phyloP scores from a whole-genome alignment of 2,329 filamentous ascomycete species.

The Chaetomiaceae sp. region DNA sequence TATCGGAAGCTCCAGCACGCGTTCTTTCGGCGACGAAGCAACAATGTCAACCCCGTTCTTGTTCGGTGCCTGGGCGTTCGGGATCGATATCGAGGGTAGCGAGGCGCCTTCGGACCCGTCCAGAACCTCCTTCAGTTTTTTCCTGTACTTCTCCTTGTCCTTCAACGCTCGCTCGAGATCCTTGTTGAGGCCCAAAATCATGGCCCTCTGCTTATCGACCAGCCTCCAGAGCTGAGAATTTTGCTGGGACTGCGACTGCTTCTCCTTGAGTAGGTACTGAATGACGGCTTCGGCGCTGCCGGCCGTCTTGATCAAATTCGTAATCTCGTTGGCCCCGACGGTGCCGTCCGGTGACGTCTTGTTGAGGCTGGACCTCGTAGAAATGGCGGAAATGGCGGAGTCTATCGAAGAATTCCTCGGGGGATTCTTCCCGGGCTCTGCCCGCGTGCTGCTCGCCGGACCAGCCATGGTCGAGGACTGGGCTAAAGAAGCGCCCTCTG shows the following conservation, averaged over 20 bases:
- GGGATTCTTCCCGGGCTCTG: constrained; percentile 36
- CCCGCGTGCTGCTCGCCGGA: constrained; percentile 38
- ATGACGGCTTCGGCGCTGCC: constrained; percentile 88
- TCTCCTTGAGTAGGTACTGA: constrained; percentile 83
- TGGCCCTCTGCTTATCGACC: constrained; percentile 90
- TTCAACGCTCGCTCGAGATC: constrained; percentile 87
- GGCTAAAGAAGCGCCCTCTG: constrained; percentile 36
- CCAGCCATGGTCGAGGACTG: constrained; percentile 44
- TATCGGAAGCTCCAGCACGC: constrained; percentile 35
- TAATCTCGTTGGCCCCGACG: constrained; percentile 68
- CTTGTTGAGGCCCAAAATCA: constrained; percentile 91
- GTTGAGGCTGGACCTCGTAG: constrained; percentile 53
- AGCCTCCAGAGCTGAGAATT: constrained; percentile 92
- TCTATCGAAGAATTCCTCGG: constrained; percentile 86
- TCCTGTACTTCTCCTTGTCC: constrained; percentile 90
- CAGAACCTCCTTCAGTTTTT: constrained; percentile 76
- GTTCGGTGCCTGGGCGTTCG: constrained; percentile 9
- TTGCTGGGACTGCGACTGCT: constrained; percentile 80
- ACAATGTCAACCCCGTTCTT: constrained; percentile 20
- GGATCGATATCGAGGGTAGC: constrained; percentile 19
- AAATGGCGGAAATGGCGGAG: constrained; percentile 79
- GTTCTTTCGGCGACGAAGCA: constrained; percentile 29
- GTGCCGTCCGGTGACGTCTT: constrained; percentile 55
- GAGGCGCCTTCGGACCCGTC: constrained; percentile 34
- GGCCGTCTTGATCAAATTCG: constrained; percentile 72